Evolutionary conservation across 1,284 basidiomycete genomes (phyloP).

Genomic region (Flammula alnicola): DNA sequence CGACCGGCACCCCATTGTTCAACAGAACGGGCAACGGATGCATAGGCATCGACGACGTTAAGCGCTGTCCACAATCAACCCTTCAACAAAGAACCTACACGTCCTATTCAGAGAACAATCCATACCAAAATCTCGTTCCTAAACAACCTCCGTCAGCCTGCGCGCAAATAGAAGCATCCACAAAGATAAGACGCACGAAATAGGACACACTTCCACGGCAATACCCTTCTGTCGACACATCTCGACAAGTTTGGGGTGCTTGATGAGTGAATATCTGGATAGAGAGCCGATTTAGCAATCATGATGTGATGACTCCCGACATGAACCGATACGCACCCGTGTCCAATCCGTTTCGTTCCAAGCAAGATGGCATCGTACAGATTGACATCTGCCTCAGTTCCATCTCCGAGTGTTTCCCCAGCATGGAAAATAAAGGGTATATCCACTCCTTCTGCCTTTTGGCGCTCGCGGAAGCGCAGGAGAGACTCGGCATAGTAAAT

Average conservation of each 20-base stretch:
- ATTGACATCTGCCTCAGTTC: conserved; percentile 70
- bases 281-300: conserved; percentile 1
- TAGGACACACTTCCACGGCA: conserved; percentile 72
- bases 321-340: conserved; percentile 53
- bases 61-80: conserved; percentile 45
- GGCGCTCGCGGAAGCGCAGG: conserved; percentile 60
- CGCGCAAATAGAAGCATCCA: not conserved
- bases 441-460: conserved; percentile 60
- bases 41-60: conserved; percentile 77
- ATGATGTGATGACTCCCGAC: not conserved
- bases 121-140: conserved; percentile 73
- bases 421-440: conserved; percentile 84
- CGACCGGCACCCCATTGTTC: conserved; percentile 72
- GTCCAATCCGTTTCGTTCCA: conserved; percentile 79
- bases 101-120: conserved; percentile 3
- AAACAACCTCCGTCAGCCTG: not conserved
- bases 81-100: conserved; percentile 4
- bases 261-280: conserved; percentile 67
- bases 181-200: conserved; percentile 56
- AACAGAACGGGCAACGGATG: conserved; percentile 71
- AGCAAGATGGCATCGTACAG: conserved; percentile 80
- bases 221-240: conserved; percentile 67
- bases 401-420: conserved; percentile 79
- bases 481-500: conserved; percentile 68
- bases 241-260: conserved; percentile 74